Evolutionary conservation across 495 filamentous ascomycete species (phyloP).

Genomic region (Aspergillus leporis): DNA sequence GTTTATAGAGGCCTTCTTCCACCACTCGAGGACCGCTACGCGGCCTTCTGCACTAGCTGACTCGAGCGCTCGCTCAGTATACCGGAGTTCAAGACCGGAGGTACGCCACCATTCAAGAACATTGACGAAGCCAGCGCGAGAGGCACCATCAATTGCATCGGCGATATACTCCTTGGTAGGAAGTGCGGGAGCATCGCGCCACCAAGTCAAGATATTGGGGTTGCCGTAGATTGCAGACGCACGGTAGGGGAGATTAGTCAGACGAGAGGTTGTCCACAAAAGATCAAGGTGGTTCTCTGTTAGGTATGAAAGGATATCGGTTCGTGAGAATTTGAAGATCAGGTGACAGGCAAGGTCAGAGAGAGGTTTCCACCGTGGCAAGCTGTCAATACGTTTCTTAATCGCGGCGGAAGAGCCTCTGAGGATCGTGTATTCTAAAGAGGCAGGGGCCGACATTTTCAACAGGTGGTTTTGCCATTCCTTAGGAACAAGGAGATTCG

Average conservation of each 20-base stretch:
- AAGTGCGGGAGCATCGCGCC: constrained; percentile 74
- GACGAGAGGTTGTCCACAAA: constrained; percentile 78
- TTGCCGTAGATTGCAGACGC: constrained; percentile 85
- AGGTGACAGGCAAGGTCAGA: constrained; percentile 81
- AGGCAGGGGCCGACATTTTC: constrained; percentile 52
- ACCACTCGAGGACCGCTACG: constrained; percentile 86
- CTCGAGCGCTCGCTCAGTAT: constrained; percentile 83
- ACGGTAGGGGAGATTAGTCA: constrained; percentile 79
- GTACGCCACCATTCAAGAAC: constrained; percentile 91
- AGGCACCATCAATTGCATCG: constrained; percentile 86
- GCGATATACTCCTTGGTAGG: constrained; percentile 74
- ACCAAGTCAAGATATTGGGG: constrained; percentile 84
- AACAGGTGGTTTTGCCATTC: constrained; percentile 66
- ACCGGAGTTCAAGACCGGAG: constrained; percentile 77
- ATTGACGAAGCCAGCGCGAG: constrained; percentile 75
- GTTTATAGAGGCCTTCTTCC: constrained; percentile 62
- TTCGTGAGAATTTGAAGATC: constrained; percentile 86
- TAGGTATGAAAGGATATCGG: constrained; percentile 76
- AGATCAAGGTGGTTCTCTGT: constrained; percentile 74
- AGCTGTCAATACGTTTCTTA: constrained; percentile 64
- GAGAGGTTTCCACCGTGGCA: constrained; percentile 68
- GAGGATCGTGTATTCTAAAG: constrained; percentile 80
- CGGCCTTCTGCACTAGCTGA: constrained; percentile 80
- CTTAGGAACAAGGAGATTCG: constrained; percentile 67
- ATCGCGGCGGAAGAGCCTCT: constrained; percentile 66